Percentiles rank a stretch among this genome's conserved stretches.
Evolutionary conservation across 2,329 filamentous ascomycete species (phyloP).

Genomic region (Bipolaris gigantea): DNA sequence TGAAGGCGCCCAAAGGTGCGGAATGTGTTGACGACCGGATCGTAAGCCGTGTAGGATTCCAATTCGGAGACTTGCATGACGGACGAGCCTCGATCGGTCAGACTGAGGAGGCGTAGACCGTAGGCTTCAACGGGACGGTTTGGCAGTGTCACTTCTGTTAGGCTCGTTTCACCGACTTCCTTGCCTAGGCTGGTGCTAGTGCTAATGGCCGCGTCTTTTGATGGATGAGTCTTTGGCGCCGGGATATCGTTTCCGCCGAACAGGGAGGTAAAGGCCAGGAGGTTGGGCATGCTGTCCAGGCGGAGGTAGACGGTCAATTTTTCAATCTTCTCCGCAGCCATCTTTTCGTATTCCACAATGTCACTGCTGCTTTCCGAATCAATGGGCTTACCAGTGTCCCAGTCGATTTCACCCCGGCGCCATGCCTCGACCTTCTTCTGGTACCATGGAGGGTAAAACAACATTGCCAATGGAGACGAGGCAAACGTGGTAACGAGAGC

Average conservation of each 20-base stretch:
- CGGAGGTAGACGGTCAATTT: conserved; percentile 79
- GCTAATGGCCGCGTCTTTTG: conserved; percentile 18
- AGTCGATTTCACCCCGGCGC: conserved; percentile 87
- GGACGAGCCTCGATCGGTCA: conserved; percentile 89
- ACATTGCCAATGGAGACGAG: conserved; percentile 75
- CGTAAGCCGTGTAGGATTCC: conserved; percentile 65
- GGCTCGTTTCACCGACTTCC: conserved; percentile 23
- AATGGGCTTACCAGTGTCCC: conserved; percentile 64
- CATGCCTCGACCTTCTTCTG: conserved; percentile 72
- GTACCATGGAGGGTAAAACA: conserved; percentile 77
- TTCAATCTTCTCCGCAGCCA: conserved; percentile 56
- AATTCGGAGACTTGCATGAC: conserved; percentile 91
- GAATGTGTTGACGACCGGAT: conserved; percentile 91
- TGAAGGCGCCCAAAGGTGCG: conserved; percentile 83
- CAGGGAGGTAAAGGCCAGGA: conserved; percentile 81
- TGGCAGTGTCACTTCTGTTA: conserved; percentile 28
- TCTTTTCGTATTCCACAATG: conserved; percentile 54
- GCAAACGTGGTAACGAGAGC: conserved; percentile 82
- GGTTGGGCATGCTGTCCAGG: conserved; percentile 78
- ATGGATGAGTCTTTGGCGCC: conserved; percentile 45
- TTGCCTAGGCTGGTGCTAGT: conserved; percentile 18
- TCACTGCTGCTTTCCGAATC: conserved; percentile 44
- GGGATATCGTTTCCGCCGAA: conserved; percentile 61
- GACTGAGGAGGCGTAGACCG: conserved; percentile 80
- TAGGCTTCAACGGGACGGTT: conserved; percentile 68